Evolutionary conservation across 2,329 filamentous ascomycete species (phyloP).

Genomic region (Pseudomassariella vexata): DNA sequence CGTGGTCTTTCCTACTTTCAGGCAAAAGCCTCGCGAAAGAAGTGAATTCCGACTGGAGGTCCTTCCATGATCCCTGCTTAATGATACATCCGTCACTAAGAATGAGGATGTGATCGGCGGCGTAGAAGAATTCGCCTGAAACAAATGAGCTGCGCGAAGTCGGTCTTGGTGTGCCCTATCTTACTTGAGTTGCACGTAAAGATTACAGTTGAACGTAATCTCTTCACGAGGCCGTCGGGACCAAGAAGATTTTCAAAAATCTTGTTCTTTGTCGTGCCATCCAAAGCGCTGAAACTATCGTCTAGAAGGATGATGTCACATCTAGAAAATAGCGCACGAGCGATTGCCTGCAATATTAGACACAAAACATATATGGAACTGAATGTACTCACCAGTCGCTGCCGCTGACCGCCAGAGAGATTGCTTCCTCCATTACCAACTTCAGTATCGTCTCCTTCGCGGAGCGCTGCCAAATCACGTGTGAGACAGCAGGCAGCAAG

Average conservation of each 20-base stretch:
- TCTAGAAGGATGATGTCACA: conserved; percentile 26
- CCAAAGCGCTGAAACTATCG: conserved; percentile 30
- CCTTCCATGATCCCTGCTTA: conserved; percentile 32
- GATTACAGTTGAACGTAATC: conserved; percentile 23
- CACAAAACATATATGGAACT: no score
- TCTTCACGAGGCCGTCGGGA: conserved; percentile 20
- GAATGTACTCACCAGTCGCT: conserved; percentile 18
- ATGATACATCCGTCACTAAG: conserved; percentile 28
- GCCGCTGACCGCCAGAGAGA: conserved; percentile 23
- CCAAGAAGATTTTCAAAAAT: conserved; percentile 25
- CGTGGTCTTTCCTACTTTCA: no score
- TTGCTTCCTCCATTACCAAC: conserved; percentile 16
- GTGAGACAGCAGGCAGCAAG: conserved; percentile 16
- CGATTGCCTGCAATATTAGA: conserved; percentile 25
- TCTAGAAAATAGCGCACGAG: conserved; percentile 26
- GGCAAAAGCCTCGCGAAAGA: conserved; percentile 28
- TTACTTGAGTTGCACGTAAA: conserved; percentile 25
- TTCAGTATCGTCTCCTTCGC: conserved; percentile 14
- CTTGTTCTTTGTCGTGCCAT: conserved; percentile 24
- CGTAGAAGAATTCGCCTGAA: conserved; percentile 28
- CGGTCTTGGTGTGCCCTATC: conserved; percentile 1
- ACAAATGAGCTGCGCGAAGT: background rate
- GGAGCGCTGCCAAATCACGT: conserved; percentile 15
- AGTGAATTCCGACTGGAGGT: conserved; percentile 23
- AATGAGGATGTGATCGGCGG: conserved; percentile 35